Evolutionary conservation across 345 rosid genomes (phyloP).

Genomic region (Zanthoxylum bungeanum): DNA sequence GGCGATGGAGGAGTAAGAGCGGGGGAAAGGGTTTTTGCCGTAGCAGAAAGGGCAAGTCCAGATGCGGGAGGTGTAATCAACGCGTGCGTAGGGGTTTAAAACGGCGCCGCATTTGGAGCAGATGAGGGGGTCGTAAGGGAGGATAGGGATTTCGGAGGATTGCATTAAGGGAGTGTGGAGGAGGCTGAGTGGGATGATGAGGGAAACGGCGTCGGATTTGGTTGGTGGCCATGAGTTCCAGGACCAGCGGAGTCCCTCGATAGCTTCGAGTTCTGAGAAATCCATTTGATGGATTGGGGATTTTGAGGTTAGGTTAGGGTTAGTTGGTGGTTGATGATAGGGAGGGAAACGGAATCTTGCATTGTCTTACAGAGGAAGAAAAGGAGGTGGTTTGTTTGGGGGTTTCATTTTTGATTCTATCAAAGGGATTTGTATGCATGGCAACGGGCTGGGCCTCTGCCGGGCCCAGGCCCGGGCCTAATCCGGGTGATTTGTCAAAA

Average conservation of each 20-base stretch:
- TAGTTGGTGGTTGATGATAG: not conserved
- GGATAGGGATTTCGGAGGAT: conserved; percentile 79
- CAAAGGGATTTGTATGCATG: too few relatives aligned
- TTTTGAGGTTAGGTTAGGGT: not conserved
- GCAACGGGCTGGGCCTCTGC: too few relatives aligned
- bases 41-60: conserved; percentile 89
- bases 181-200: conserved; percentile 70
- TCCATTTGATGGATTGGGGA: conserved; percentile 45
- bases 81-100: conserved; percentile 87
- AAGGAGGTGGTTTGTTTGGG: conserved; percentile 1
- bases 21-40: conserved; percentile 61
- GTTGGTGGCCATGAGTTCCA: conserved; percentile 97
- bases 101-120: conserved; percentile 71
- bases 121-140: conserved; percentile 75
- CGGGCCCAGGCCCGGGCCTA: too few relatives aligned
- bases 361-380: not conserved
- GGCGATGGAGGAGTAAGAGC: conserved; percentile 67
- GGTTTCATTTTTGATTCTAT: too few relatives aligned
- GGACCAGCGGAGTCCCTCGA: conserved; percentile 92
- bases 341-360: not conserved
- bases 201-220: conserved; percentile 54
- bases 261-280: conserved; percentile 81
- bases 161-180: conserved; percentile 82
- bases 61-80: conserved; percentile 80
- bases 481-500: too few relatives aligned